These are phyloP conservation scores for Cyclotella atomus DNA, from an alignment of 108 stramenopile genomes.

Conservation along the genomic window DNA sequence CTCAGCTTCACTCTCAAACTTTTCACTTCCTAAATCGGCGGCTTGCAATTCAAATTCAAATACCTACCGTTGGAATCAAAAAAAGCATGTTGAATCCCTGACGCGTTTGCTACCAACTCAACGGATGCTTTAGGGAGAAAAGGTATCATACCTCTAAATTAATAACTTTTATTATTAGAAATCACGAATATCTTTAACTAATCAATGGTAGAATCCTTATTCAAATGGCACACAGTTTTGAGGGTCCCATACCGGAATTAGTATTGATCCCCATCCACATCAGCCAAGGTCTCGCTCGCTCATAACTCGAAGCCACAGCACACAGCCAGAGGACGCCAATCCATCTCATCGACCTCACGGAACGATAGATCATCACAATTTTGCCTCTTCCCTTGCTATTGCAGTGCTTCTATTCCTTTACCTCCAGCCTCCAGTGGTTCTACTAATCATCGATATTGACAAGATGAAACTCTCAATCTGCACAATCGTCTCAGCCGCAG, in stretches of 20 bases:
- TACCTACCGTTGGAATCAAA: too few relatives aligned
- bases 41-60: too few relatives aligned
- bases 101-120: background rate
- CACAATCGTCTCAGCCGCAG: background rate
- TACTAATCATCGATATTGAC: background rate
- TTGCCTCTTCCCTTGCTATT: background rate
- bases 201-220: background rate
- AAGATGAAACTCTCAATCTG: background rate
- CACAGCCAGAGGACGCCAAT: too few relatives aligned
- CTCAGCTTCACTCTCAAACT: too few relatives aligned
- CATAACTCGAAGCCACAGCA: background rate
- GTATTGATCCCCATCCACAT: background rate
- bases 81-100: too few relatives aligned
- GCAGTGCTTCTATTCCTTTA: background rate
- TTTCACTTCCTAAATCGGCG: too few relatives aligned
- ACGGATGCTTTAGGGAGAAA: background rate
- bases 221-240: background rate
- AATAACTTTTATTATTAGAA: background rate
- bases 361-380: too few relatives aligned
- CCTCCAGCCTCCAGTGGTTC: background rate
- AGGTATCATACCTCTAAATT: background rate
- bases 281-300: background rate
- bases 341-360: too few relatives aligned
- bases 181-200: background rate
- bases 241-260: background rate